Evolutionary conservation across 805 yeast genomes (phyloP), one percentile per base, ranked within the genome.

Genomic region (Sugiyamaella valdiviana): DNA sequence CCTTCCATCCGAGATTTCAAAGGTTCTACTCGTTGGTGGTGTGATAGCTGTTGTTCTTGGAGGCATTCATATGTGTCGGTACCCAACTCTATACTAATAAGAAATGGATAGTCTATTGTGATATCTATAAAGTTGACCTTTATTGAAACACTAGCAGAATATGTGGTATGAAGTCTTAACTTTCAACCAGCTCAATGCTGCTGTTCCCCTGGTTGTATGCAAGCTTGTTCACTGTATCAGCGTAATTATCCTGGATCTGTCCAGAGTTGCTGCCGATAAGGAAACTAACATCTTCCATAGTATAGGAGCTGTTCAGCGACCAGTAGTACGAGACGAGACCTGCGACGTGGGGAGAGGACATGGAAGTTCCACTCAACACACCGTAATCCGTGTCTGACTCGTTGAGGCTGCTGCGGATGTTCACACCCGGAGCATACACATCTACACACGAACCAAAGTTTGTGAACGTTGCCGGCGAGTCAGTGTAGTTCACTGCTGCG

Each of bases 311-410:
- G 70, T 85, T 87, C 67, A 89, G 77, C 5, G 95, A 83, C 64
- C 90, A 73, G 71, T 79, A 91, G 76, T 91, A 91, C 6, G 96
- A 78, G 62, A 89, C 79, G 66, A 91, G 75, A 59, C 99, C 99
- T 51, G 89, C 83, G 58, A 90, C 90, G 63, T 89, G 96, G 41
- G 99, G 98, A 36, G 97, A 85, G 19, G 98, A 96, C 99, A 91
- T 91, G 14, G 98, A 91, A 9, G 97, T 91, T 70, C 99, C 99
- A 36, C 95, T 61, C 69, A 67, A 63, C 44, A 54, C 41, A n/a
- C 60, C 66, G 46, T 66, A 58, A 3, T 50, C 52, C 22, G 57
- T 55, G 42, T 63, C 60, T 39, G 62, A 57, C 29, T 43, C 42
- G 44, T 59, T 63, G 32, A 64, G 60, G 22, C 68, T 61, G 39